Evolutionary conservation across 2,329 filamentous ascomycete species (phyloP).

Genomic region (Madurella mycetomatis): DNA sequence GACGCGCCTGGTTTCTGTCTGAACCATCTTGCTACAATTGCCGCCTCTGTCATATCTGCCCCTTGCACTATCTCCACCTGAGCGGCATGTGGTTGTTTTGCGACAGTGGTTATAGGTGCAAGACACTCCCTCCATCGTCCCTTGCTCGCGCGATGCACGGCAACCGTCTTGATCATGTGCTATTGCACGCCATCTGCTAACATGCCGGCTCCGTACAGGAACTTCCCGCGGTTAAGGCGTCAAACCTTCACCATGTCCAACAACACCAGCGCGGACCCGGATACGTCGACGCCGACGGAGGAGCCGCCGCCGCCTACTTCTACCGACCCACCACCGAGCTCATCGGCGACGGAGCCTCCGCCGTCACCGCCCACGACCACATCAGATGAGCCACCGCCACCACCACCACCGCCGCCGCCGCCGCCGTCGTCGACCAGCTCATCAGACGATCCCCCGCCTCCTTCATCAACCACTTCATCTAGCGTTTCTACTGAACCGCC

Average conservation of each 20-base stretch:
- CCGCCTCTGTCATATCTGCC: not conserved
- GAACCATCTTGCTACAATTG: constrained; percentile 12
- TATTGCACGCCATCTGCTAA: constrained; percentile 22
- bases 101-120: not conserved
- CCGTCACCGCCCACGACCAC: constrained; percentile 12
- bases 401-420: constrained; percentile 1
- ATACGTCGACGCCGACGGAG: constrained; percentile 21
- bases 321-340: constrained; percentile 16
- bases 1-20: constrained; percentile 15
- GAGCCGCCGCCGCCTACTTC: constrained; percentile 19
- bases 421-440: constrained; percentile 12
- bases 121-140: not conserved
- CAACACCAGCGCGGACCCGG: constrained; percentile 25
- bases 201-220: constrained; percentile 27
- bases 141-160: constrained; percentile 9
- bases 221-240: constrained; percentile 26
- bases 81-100: not conserved
- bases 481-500: constrained; percentile 19
- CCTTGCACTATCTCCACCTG: constrained; percentile 1
- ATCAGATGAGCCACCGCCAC: constrained; percentile 5
- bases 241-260: constrained; percentile 30
- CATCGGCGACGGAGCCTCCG: constrained; percentile 10
- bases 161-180: constrained; percentile 11
- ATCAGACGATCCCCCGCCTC: constrained; percentile 3
- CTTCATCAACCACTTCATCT: constrained; percentile 14